These are phyloP conservation scores for Neurospora sp. DNA, from an alignment of 495 filamentous ascomycete species.

Conservation along the genomic window DNA sequence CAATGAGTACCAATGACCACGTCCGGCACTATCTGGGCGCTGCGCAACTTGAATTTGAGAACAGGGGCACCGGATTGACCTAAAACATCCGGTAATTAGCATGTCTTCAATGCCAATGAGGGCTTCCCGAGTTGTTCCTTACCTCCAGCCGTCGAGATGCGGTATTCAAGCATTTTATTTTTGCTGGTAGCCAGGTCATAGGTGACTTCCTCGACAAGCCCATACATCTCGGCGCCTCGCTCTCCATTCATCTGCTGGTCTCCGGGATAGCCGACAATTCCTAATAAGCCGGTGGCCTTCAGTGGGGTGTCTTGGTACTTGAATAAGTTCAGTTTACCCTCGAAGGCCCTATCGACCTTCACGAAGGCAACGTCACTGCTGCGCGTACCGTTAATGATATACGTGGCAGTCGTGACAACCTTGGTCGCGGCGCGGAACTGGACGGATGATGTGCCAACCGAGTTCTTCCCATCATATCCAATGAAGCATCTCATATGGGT, in stretches of 20 bases:
- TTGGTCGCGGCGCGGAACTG: background rate
- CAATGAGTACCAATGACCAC: background rate
- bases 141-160: background rate
- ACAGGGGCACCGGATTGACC: background rate
- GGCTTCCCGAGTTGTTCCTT: too few relatives aligned
- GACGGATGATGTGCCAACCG: background rate
- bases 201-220: background rate
- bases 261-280: background rate
- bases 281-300: fast-evolving
- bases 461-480: fast-evolving
- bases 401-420: background rate
- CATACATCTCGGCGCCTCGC: background rate
- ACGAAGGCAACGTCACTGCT: background rate
- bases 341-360: background rate
- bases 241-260: background rate
- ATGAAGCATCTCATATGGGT: background rate
- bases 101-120: too few relatives aligned
- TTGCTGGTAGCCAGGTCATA: background rate
- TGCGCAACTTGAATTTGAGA: background rate
- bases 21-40: too few relatives aligned
- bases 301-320: background rate
- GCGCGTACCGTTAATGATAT: background rate
- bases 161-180: background rate
- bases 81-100: background rate
- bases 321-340: fast-evolving